Evolutionary conservation across 371 early-diverging fungal genomes (phyloP).

Genomic region (Mucor mucedo): DNA sequence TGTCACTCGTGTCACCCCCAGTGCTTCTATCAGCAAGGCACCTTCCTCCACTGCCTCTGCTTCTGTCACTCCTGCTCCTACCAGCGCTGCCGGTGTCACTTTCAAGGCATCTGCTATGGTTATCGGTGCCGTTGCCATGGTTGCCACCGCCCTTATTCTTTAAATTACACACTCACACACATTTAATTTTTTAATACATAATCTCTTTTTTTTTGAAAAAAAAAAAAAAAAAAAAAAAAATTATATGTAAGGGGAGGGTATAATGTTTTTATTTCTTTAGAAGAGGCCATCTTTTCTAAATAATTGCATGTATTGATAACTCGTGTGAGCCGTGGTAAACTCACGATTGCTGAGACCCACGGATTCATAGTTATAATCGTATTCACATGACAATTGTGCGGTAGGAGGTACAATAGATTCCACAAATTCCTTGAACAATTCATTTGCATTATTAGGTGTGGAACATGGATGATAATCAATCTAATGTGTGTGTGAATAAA

Average conservation of each 20-base stretch:
- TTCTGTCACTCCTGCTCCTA: constrained; percentile 9
- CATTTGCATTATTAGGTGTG: constrained; percentile 44
- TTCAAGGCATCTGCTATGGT: constrained; percentile 20
- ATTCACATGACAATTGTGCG: constrained; percentile 54
- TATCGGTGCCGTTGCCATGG: constrained; percentile 11
- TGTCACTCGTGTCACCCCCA: constrained; percentile 1
- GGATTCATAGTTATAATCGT: constrained; percentile 50
- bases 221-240: not conserved
- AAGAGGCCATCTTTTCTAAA: constrained; percentile 54
- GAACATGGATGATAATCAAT: constrained; percentile 55
- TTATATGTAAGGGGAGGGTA: not conserved
- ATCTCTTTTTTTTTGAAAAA: not conserved
- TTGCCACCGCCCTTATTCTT: constrained; percentile 23
- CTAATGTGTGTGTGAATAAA: constrained; percentile 18
- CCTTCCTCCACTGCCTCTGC: constrained; percentile 3
- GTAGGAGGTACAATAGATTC: constrained; percentile 50
- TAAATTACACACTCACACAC: constrained; percentile 1
- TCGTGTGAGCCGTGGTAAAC: constrained; percentile 58
- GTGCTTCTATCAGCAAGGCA: not conserved
- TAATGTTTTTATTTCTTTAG: constrained; percentile 24
- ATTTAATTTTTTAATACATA: no score
- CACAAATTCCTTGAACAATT: constrained; percentile 49
- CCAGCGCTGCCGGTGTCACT: constrained; percentile 1
- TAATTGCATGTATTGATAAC: constrained; percentile 58
- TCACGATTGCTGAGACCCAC: constrained; percentile 54